Evolutionary conservation across 129 eudicot genomes (phyloP).

Genomic region (Apium graveolens): DNA sequence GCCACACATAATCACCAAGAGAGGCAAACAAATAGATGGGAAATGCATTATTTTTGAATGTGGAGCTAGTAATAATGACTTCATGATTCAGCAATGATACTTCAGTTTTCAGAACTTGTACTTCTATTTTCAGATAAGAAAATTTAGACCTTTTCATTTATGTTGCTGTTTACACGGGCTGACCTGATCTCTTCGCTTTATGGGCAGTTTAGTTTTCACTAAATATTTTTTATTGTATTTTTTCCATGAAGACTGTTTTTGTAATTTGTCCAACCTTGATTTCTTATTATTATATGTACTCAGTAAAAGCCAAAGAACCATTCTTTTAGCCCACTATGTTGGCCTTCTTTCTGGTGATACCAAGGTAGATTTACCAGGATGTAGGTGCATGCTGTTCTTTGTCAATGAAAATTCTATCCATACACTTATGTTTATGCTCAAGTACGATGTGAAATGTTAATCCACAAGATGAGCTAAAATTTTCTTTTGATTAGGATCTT

Average conservation of each 20-base stretch:
- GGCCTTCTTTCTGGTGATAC: background rate
- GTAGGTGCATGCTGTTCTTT: background rate
- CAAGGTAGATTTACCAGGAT: background rate
- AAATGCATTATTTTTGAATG: too few relatives aligned
- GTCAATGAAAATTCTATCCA: background rate
- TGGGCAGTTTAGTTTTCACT: background rate
- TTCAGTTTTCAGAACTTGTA: too few relatives aligned
- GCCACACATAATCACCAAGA: too few relatives aligned
- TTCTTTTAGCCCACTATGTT: background rate
- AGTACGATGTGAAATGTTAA: background rate
- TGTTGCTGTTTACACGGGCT: too few relatives aligned
- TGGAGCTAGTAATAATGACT: too few relatives aligned
- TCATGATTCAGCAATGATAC: too few relatives aligned
- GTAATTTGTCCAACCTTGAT: background rate
- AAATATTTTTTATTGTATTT: background rate
- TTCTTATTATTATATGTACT: background rate
- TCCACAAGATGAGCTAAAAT: background rate
- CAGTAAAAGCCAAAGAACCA: background rate
- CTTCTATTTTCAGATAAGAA: background rate
- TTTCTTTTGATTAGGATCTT: constrained; percentile 47
- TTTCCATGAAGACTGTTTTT: background rate
- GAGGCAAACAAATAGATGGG: too few relatives aligned
- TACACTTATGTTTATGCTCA: background rate
- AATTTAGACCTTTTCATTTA: background rate
- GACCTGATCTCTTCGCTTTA: too few relatives aligned